Evolutionary conservation across 2,329 filamentous ascomycete species (phyloP), one percentile per base, ranked within the genome.

Genomic region (Didymella pomorum): DNA sequence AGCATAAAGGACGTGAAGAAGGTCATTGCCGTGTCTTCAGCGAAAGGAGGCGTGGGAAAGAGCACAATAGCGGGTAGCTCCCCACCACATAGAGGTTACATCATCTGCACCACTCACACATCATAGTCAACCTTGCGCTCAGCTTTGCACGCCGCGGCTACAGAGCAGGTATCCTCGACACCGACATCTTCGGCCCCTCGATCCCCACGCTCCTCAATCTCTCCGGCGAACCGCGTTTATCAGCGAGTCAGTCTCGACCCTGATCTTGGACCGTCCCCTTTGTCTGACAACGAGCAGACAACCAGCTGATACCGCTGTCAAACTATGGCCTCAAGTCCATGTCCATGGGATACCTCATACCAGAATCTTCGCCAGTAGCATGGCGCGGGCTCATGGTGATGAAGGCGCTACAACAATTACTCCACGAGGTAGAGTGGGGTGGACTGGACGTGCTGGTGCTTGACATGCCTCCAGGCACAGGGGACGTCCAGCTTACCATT

Each of bases 331-430:
- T 99, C 56, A 96, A 96, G 78, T 96, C 93, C 53, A 99, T 99
- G 95, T 97, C 93, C 0, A 98, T 99, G 91, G 95, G 95, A 48
- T 98, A 97, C 65, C 84, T 99, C 0, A 87, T 97, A 1, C 86
- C 86, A 20, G 89, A 92, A 64, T 84, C 87, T 11, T 90, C 91
- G 5, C 92, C 93, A 0, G 90, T 99, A 16, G 93, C 95, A 29
- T 99, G 95, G 95, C 87, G 95, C 50, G 95, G 95, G 0, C 85
- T 97, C 2, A 97, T 99, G 93, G 91, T 98, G 14, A 96, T 96
- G 84, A 99, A 98, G 73, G 95, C 95, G 0, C 84, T 99, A 64
- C 93, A 97, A 67, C 95, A 99, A 74, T 87, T 99, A 5, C 85
- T 99, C 8, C 94, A 97, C 75, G 92, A 97, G 67, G 95, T 99